phyloP scores from a whole-genome alignment of 2,329 filamentous ascomycete species.

The Fusarium buxicola region DNA sequence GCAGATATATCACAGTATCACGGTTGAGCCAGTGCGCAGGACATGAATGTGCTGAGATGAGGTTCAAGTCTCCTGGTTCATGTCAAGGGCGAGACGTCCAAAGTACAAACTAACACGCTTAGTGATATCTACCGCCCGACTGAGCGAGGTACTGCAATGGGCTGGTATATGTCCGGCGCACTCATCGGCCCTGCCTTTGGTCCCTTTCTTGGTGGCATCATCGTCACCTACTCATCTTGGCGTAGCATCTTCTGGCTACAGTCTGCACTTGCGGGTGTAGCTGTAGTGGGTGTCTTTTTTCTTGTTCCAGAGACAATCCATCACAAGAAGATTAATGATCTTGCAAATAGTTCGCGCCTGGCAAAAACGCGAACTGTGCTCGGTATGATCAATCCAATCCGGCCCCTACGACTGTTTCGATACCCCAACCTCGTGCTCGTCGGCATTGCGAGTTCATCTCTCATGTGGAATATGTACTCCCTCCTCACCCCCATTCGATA shows the following conservation, averaged over 20 bases:
- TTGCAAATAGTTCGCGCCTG: neutral
- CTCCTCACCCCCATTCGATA: slow-evolving; percentile 76
- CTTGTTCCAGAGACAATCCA: slow-evolving; percentile 71
- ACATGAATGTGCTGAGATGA: too few species aligned
- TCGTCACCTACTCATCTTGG: slow-evolving; percentile 75
- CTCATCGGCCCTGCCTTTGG: slow-evolving; percentile 73
- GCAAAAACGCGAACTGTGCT: neutral
- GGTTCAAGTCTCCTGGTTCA: too few species aligned
- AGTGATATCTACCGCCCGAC: slow-evolving; percentile 67
- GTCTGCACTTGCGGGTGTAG: slow-evolving; percentile 65
- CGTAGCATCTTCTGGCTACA: slow-evolving; percentile 78
- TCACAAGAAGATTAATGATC: slow-evolving; percentile 56
- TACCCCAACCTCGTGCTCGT: slow-evolving; percentile 74
- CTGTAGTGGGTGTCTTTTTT: slow-evolving; percentile 60
- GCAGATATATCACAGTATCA: too few species aligned
- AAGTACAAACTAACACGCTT: neutral
- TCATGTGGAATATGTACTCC: slow-evolving; percentile 80
- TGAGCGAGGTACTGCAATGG: slow-evolving; percentile 72
- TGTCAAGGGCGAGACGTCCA: too few species aligned
- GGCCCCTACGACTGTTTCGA: slow-evolving; percentile 24
- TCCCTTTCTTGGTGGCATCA: slow-evolving; percentile 73
- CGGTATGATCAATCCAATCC: neutral
- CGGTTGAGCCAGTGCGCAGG: too few species aligned
- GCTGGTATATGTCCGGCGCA: slow-evolving; percentile 74
- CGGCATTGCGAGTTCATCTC: slow-evolving; percentile 66